Percentiles rank a stretch among this genome's conserved stretches.
These are phyloP conservation scores for Myochromella boudieri DNA, from an alignment of 768 basidiomycete species.

Conservation along the genomic window DNA sequence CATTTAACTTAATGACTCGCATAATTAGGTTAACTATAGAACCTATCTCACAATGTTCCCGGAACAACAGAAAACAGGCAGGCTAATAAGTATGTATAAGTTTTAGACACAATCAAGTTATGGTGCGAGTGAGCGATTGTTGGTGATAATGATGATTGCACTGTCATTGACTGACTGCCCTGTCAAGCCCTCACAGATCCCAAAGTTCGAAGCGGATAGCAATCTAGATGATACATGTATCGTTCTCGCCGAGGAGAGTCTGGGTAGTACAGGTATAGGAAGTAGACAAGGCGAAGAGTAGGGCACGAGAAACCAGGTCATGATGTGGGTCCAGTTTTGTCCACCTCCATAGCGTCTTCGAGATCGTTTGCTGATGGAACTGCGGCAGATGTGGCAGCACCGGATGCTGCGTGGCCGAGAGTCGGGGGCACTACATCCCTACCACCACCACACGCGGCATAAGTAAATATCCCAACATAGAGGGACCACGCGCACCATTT, in stretches of 20 bases:
- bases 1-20: too few species aligned
- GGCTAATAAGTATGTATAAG: background rate
- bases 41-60: too few species aligned
- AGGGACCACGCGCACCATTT: slow-evolving; percentile 58
- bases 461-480: background rate
- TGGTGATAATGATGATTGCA: background rate
- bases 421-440: slow-evolving; percentile 69
- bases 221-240: too few species aligned
- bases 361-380: slow-evolving; percentile 74
- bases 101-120: too few species aligned
- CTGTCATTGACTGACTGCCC: background rate
- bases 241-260: background rate
- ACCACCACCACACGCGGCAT: too few species aligned
- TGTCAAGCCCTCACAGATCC: too few species aligned
- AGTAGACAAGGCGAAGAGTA: background rate
- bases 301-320: slow-evolving; percentile 6
- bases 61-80: background rate
- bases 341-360: slow-evolving; percentile 36
- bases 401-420: slow-evolving; percentile 41
- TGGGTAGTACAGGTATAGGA: background rate
- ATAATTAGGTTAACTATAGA: too few species aligned
- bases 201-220: too few species aligned
- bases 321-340: slow-evolving; percentile 23
- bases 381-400: slow-evolving; percentile 69
- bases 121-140: too few species aligned